Evolutionary conservation across 495 filamentous ascomycete species (phyloP).

Genomic region (Lichenothelia convexa): DNA sequence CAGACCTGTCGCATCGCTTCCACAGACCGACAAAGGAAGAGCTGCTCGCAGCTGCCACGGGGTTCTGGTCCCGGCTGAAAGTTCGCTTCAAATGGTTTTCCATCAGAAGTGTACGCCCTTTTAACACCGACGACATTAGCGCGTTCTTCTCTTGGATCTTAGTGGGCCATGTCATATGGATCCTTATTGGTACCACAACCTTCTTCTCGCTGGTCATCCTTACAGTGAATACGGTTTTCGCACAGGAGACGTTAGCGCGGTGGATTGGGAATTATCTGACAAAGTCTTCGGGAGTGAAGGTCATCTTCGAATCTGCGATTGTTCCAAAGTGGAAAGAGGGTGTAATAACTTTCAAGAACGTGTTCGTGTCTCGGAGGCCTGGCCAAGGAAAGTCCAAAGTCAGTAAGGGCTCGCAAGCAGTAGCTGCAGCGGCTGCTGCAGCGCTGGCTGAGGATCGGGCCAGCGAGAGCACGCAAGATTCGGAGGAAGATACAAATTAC

Average conservation of each 20-base stretch:
- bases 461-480: slow-evolving; percentile 25
- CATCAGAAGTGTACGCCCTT: slow-evolving; percentile 85
- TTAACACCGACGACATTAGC: slow-evolving; percentile 86
- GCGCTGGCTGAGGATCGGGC: slow-evolving; percentile 48
- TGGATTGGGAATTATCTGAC: slow-evolving; percentile 95
- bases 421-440: slow-evolving; percentile 49
- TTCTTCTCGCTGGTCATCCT: slow-evolving; percentile 87
- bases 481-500: slow-evolving; percentile 85
- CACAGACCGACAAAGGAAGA: slow-evolving; percentile 89
- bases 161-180: slow-evolving; percentile 83
- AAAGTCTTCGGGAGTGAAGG: slow-evolving; percentile 80
- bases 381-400: slow-evolving; percentile 58
- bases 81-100: slow-evolving; percentile 96
- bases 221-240: slow-evolving; percentile 86
- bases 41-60: slow-evolving; percentile 74
- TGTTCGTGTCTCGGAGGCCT: slow-evolving; percentile 83
- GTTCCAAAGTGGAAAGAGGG: slow-evolving; percentile 88
- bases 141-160: slow-evolving; percentile 93
- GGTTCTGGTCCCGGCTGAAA: slow-evolving; percentile 79
- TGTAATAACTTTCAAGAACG: slow-evolving; percentile 90
- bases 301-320: slow-evolving; percentile 94
- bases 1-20: slow-evolving; percentile 41
- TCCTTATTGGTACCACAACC: slow-evolving; percentile 86
- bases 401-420: slow-evolving; percentile 77
- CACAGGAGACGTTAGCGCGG: slow-evolving; percentile 85